A percentile compares a stretch with the other conserved stretches of the same genome.
Conservation (phyloP, 345 rosid species). For the Gossypium australe region DNA sequence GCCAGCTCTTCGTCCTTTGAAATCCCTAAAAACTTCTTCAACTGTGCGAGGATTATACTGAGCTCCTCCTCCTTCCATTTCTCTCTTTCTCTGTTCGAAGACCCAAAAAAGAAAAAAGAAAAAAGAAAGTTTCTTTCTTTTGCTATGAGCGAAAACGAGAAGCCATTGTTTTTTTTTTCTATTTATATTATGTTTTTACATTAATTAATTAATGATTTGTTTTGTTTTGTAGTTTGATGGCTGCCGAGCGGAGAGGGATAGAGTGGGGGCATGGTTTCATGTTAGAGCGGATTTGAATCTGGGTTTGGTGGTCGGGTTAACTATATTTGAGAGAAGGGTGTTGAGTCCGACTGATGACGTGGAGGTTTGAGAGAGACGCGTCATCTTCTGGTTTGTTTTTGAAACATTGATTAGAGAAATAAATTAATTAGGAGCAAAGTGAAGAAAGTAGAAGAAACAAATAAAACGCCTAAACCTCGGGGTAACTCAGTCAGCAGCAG, state of each 20-base stretch:
- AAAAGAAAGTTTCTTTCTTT: not conserved
- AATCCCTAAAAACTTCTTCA: conserved; percentile 71
- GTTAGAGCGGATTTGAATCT: conserved; percentile 33
- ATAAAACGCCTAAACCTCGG: too few relatives aligned
- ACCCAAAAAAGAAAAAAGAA: not conserved
- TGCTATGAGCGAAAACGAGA: not conserved
- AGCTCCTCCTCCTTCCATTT: conserved; percentile 39
- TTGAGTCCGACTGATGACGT: conserved; percentile 15
- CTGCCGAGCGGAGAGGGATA: conserved; percentile 1
- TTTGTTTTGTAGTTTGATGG: not conserved
- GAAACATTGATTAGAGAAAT: too few relatives aligned
- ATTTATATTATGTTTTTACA: not conserved
- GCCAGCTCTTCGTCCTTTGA: conserved; percentile 64
- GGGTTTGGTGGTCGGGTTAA: conserved; percentile 21
- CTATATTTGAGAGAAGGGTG: conserved; percentile 17
- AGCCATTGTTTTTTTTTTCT: not conserved
- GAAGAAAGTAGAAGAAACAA: too few relatives aligned
- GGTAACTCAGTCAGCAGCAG: too few relatives aligned
- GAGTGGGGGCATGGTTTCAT: conserved; percentile 7
- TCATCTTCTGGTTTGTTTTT: not conserved
- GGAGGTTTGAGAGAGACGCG: not conserved
- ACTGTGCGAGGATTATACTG: conserved; percentile 58
- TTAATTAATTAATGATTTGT: not conserved
- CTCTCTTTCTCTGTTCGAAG: conserved; percentile 2
- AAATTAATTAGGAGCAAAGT: too few relatives aligned